phyloP scores from a whole-genome alignment of 202 grass and related monocot species.

The Setaria italica region DNA sequence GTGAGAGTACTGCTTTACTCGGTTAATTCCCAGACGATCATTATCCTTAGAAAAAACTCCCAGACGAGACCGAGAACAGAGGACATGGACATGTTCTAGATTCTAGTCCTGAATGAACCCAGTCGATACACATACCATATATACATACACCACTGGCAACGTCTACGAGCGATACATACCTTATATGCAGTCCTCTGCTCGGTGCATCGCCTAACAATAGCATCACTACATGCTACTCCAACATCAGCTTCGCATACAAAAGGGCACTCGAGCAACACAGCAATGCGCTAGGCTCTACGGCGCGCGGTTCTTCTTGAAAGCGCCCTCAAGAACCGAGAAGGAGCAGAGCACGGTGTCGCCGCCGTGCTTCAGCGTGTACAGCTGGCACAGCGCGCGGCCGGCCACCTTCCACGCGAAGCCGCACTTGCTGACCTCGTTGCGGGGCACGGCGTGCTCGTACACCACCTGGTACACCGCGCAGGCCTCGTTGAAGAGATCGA shows the following conservation, averaged over 20 bases:
- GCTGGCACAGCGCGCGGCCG: slow-evolving; percentile 50
- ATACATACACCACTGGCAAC: neutral
- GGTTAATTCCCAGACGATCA: no score
- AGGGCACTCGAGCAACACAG: neutral
- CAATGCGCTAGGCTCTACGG: neutral
- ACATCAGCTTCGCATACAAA: neutral
- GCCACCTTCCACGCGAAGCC: slow-evolving; percentile 79
- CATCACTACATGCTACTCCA: neutral
- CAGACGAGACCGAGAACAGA: neutral
- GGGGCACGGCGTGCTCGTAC: slow-evolving; percentile 41
- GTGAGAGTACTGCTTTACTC: no score
- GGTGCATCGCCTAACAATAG: neutral
- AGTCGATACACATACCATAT: neutral
- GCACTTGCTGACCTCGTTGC: slow-evolving; percentile 39
- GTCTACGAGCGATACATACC: neutral
- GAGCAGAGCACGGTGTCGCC: slow-evolving; percentile 34
- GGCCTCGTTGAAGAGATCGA: slow-evolving; percentile 58
- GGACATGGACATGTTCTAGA: no score
- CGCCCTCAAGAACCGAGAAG: slow-evolving; percentile 24
- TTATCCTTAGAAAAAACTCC: no score
- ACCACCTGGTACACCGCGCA: slow-evolving; percentile 59
- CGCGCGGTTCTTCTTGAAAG: slow-evolving; percentile 17
- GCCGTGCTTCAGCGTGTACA: slow-evolving; percentile 37
- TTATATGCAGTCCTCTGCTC: neutral
- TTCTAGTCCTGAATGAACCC: neutral